Evolutionary conservation across 495 filamentous ascomycete genomes (phyloP), one percentile per base, ranked within the genome.

Genomic region (Cryomyces minteri): DNA sequence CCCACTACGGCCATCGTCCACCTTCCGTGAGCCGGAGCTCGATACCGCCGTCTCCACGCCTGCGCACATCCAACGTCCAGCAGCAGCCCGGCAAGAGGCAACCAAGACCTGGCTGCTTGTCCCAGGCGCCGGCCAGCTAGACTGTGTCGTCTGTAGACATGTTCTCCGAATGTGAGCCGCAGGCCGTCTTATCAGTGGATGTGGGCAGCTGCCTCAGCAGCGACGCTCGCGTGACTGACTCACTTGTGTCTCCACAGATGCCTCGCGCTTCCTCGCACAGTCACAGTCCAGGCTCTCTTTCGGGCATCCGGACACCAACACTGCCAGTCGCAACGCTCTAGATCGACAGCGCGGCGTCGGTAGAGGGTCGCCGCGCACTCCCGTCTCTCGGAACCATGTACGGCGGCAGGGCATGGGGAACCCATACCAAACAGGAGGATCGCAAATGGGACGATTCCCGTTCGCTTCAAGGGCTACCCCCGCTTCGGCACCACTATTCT

Each of bases 231-330:
- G 58, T 59, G 62, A 62, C 57, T 58, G 40, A 52, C 53, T 43
- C 31, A 40, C 51, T 43, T 38, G 48, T 28, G 38, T 43, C 18
- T 48, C 29, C 34, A 32, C 42, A 98, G 90, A 98, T 81, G 90
- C 90, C 53, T 96, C 92, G 44, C 81, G 80, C 43, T 98, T 98
- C 60, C 78, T 98, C 50, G 87, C 90, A 42, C 90, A 98, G 73
- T 96, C 90, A 44, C 88, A 95, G 66, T 93, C 90, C 32, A 79
- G 86, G 43, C 64, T 85, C 48, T 80, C 75, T 64, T 68, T 80
- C 60, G 62, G 67, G 43, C 76, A 77, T 51, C 68, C 72, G 25
- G 79, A 82, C 41, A 43, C 40, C 36, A 48, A 54, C 40, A 14
- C 45, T n/a, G 45, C 73, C 70, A 49, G 46, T 59, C 60, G 66